Evolutionary conservation across 805 yeast species (phyloP), one percentile per base, ranked within the genome.

Genomic region (Candida adriatica): DNA sequence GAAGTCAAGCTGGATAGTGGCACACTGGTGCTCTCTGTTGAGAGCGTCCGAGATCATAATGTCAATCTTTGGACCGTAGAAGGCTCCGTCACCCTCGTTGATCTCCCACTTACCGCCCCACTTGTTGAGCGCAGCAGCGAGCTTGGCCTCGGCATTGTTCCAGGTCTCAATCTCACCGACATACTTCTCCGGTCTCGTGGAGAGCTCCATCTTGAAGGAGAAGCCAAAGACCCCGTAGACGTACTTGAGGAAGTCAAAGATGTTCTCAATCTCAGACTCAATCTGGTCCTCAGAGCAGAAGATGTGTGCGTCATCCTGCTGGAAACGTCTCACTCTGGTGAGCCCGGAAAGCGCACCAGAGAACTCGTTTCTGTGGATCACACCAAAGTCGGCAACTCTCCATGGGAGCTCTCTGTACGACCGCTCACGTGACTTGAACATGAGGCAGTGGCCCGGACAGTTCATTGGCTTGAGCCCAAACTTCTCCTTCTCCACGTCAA

Each of bases 311-410:
- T 90, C 98, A 62, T 90, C 98, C 68, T 90, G 98, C 64, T 90
- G 98, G 83, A 90, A 90, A 64, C 97, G 79, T 67, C 98, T 83
- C 28, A 92, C 97, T 66, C 98, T 82, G 35, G 98, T 92, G 59
- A 90, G 76, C 30, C 92, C 92, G 25, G 96, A 77, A 46, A 90
- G 70, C 9, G 97, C 96, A 62, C 97, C 97, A 25, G 92, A 78
- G 49, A 81, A 84, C 63, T 90, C 98, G 60, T 90, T 90, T 70
- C 98, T 79, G 68, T 90, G 98, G 47, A 90, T 72, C 33, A 90
- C 96, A 62, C 96, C 96, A 45, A 88, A 88, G 61, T 90, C 98
- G 38, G 97, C 96, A 64, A 86, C 94, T 70, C 98, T 83, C 94
- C 95, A 83, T 53, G 98, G 98, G 59, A 90, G 70, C 62, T 92